phyloP scores from a whole-genome alignment of 2,329 filamentous ascomycete species.

The Elsinoe batatas region DNA sequence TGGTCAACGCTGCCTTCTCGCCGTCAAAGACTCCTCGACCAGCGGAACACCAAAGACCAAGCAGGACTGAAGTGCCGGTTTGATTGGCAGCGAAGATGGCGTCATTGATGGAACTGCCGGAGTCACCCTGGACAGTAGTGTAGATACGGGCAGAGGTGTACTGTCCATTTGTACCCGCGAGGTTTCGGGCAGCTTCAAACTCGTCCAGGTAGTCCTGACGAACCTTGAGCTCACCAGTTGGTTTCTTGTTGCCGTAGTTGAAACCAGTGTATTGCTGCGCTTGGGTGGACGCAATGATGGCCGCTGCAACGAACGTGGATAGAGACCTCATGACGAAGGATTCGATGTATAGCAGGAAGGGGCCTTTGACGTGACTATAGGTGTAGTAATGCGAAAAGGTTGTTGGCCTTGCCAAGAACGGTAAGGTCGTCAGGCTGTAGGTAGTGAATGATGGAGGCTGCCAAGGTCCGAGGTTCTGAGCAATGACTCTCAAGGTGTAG shows the following conservation, averaged over 20 bases:
- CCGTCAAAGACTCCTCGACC: slow-evolving; percentile 55
- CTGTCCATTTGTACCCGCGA: slow-evolving; percentile 43
- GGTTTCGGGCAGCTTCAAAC: slow-evolving; percentile 52
- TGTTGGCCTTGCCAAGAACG: not conserved
- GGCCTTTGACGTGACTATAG: not conserved
- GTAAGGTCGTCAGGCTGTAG: not conserved
- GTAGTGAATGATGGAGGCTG: not conserved
- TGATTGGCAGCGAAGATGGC: slow-evolving; percentile 73
- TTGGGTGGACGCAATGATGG: not conserved
- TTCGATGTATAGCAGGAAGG: not conserved
- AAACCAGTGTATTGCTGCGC: slow-evolving; percentile 33
- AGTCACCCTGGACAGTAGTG: slow-evolving; percentile 54
- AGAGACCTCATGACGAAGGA: not conserved
- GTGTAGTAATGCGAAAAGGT: not conserved
- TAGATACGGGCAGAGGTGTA: slow-evolving; percentile 66
- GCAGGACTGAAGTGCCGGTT: slow-evolving; percentile 66
- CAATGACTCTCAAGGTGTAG: not conserved
- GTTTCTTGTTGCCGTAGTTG: slow-evolving; percentile 60
- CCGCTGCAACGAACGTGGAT: not conserved
- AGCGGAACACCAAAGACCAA: slow-evolving; percentile 73
- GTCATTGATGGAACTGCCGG: slow-evolving; percentile 51
- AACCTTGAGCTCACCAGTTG: slow-evolving; percentile 48
- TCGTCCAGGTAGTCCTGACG: slow-evolving; percentile 57
- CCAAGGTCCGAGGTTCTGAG: not conserved
- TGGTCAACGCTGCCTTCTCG: slow-evolving; percentile 62